Evolutionary conservation across 2,329 filamentous ascomycete genomes (phyloP).

Genomic region (Xenoacremonium recifei): DNA sequence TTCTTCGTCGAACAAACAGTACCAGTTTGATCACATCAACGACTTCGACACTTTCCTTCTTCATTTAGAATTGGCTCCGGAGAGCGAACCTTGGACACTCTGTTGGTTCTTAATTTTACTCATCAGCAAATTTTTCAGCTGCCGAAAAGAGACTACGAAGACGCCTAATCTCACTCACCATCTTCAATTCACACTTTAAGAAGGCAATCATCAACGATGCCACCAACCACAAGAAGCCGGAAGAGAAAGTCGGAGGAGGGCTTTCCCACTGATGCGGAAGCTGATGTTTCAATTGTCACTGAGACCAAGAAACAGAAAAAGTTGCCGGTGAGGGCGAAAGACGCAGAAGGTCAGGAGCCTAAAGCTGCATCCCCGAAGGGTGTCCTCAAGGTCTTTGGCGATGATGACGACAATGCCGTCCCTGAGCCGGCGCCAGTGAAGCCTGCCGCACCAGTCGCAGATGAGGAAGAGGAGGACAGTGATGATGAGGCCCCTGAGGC

Average conservation of each 20-base stretch:
- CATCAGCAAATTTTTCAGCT: no score
- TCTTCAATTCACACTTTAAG: no score
- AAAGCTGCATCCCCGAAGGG: slow-evolving; percentile 17
- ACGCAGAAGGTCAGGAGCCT: slow-evolving; percentile 16
- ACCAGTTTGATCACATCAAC: no score
- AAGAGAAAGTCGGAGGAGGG: slow-evolving; percentile 30
- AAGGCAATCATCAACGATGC: slow-evolving; percentile 20
- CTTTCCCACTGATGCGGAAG: slow-evolving; percentile 7
- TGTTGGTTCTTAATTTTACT: no score
- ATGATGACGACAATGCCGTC: slow-evolving; percentile 30
- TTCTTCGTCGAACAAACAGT: no score
- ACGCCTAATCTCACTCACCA: no score
- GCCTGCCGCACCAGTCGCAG: slow-evolving; percentile 17
- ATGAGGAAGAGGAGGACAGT: slow-evolving; percentile 41
- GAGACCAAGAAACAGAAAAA: slow-evolving; percentile 24
- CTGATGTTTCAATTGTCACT: slow-evolving; percentile 10
- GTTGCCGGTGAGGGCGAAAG: slow-evolving; percentile 35
- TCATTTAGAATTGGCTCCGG: no score
- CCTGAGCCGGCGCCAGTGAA: slow-evolving; percentile 10
- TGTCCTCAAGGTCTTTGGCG: slow-evolving; percentile 34
- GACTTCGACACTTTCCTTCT: no score
- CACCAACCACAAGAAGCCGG: slow-evolving; percentile 22
- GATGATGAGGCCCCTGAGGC: slow-evolving; percentile 59
- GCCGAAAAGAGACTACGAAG: no score
- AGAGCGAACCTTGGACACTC: no score